A percentile compares a stretch with the other conserved stretches of the same genome.
phyloP scores from a whole-genome alignment of 163 green algal species.

The Prototheca wickerhamii region DNA sequence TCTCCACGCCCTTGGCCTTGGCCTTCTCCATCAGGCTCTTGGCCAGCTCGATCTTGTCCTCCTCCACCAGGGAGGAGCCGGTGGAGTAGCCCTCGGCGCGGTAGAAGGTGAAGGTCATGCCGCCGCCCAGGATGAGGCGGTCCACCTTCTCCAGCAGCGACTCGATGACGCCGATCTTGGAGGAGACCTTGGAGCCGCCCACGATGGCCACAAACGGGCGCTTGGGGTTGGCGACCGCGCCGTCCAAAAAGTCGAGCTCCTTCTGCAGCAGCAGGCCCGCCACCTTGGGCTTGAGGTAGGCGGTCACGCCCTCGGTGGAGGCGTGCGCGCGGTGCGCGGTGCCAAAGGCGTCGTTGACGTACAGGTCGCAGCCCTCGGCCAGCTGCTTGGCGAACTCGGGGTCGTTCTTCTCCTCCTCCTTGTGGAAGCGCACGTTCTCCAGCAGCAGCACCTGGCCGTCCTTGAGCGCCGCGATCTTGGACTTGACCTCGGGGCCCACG shows the following conservation, averaged over 20 bases:
- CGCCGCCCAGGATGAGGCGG: constrained; percentile 74
- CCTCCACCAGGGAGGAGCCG: constrained; percentile 89
- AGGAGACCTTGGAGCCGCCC: constrained; percentile 90
- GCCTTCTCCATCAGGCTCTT: constrained; percentile 66
- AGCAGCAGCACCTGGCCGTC: constrained; percentile 90
- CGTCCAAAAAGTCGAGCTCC: constrained; percentile 86
- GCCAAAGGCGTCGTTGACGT: constrained; percentile 99
- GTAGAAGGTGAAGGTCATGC: constrained; percentile 99
- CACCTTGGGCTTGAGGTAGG: constrained; percentile 72
- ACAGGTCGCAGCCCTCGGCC: constrained; percentile 81
- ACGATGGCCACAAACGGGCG: constrained; percentile 92
- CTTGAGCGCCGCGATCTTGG: constrained; percentile 51
- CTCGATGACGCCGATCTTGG: constrained; percentile 99
- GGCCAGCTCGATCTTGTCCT: constrained; percentile 87
- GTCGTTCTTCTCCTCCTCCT: constrained; percentile 97
- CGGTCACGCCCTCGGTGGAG: constrained; percentile 93
- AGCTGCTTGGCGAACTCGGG: constrained; percentile 86
- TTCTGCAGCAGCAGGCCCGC: constrained; percentile 80
- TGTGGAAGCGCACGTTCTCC: constrained; percentile 99
- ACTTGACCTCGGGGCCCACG: constrained; percentile 75
- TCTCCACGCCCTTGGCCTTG: constrained; percentile 77
- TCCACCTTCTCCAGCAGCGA: constrained; percentile 65
- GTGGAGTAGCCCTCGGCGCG: constrained; percentile 80
- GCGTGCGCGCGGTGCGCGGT: constrained; percentile 96
- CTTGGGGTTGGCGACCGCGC: constrained; percentile 73